Evolutionary conservation across 73 alveolate genomes (phyloP), one percentile per base, ranked within the genome.

Genomic region (Paramecium sexaurelia): DNA sequence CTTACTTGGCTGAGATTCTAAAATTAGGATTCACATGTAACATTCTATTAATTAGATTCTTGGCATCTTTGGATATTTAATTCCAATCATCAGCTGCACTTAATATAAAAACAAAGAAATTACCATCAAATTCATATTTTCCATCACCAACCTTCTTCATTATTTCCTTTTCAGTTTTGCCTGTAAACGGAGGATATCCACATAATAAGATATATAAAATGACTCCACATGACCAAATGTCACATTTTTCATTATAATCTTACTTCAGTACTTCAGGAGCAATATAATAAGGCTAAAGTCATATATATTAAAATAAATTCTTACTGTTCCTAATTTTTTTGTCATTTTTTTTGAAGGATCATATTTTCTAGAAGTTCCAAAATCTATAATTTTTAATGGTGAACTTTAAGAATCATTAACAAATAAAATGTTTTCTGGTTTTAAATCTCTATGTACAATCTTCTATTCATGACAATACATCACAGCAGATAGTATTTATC

Each of bases 371-470:
- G 95, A 92, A 0, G 93, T 27, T n/a, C 98, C 99, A 87, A 96
- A 96, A 87, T 94, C 96, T 5, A 95, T 86, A 7, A 95, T 92
- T 55, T 94, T 94, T 66, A 94, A 73, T 26, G 84, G 93, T 5
- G 98, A 85, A 51, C 83, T 86, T 20, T 39, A 35, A 7, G 91
- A 88, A 24, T 92, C 95, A 32, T 90, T 68, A 7, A 75, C 93
- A 73, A 95, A 91, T 29, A 96, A 93, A 36, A 96, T 90, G 88
- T 96, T 96, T 87, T 96, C 99, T 33, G 98, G 98, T 86, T 95
- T 96, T 47, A 96, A 75, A 78, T 96, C 99, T 26, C 93, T 71
- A 86, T 86, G 93, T 1, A 86, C 93, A 10, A 86, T 86, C 15
- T 75, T 75, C 33, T 61, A 39, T 33, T 75, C 88, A 35, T 89